Percentiles rank a stretch among this genome's conserved stretches.
Conservation (phyloP, 1,139 yeast species). For the Geotrichum histeridarum region DNA sequence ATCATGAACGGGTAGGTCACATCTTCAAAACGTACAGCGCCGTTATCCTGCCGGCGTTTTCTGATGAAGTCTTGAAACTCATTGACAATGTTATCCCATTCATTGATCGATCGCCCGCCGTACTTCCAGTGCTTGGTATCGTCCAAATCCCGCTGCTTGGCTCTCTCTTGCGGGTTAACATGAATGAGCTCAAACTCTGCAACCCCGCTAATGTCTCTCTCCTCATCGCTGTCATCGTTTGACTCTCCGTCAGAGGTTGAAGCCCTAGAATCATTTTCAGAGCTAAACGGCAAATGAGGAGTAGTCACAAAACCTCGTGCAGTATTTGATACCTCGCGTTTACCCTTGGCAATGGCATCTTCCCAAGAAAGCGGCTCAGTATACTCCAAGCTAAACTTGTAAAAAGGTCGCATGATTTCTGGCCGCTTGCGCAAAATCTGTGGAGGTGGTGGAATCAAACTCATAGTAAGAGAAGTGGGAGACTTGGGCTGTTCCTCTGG, state of each 20-base stretch:
- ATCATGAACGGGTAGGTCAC: slow-evolving; percentile 43
- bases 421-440: slow-evolving; percentile 31
- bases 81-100: slow-evolving; percentile 52
- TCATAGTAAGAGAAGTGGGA: slow-evolving; percentile 27
- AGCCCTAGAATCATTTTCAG: not conserved
- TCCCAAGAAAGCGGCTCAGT: slow-evolving; percentile 23
- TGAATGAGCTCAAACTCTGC: slow-evolving; percentile 12
- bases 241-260: not conserved
- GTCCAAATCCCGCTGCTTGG: slow-evolving; percentile 15
- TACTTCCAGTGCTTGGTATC: slow-evolving; percentile 38
- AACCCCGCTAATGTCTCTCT: slow-evolving; percentile 8
- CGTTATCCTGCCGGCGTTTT: slow-evolving; percentile 28
- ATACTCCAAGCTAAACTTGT: slow-evolving; percentile 29
- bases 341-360: not conserved
- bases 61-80: slow-evolving; percentile 57
- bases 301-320: not conserved
- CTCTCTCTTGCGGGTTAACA: not conserved
- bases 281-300: not conserved
- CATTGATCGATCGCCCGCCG: slow-evolving; percentile 62
- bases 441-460: slow-evolving; percentile 34
- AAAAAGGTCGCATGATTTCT: slow-evolving; percentile 28
- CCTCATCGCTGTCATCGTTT: slow-evolving; percentile 13
- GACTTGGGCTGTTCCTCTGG: not conserved
- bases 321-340: not conserved
- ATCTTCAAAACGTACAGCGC: slow-evolving; percentile 32